phyloP scores from a whole-genome alignment of 2,329 filamentous ascomycete species.

The Phyllosticta citrichinensis region DNA sequence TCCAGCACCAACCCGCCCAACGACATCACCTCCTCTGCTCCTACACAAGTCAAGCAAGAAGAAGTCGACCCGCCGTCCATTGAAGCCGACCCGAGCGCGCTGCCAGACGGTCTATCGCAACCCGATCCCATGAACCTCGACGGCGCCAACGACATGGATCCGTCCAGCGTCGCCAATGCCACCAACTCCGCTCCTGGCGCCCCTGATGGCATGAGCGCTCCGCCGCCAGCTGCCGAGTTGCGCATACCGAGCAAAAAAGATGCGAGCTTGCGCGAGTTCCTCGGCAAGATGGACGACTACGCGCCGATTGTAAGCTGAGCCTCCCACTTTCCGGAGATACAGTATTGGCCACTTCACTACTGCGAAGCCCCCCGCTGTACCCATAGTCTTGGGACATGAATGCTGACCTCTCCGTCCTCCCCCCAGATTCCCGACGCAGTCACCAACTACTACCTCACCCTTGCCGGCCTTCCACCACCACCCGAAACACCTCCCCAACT shows the following conservation, averaged over 20 bases:
- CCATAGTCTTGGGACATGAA: not conserved
- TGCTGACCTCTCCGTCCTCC: not conserved
- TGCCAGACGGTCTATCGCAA: slow-evolving; percentile 22
- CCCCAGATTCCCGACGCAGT: slow-evolving; percentile 88
- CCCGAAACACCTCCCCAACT: slow-evolving; percentile 84
- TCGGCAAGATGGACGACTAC: slow-evolving; percentile 96
- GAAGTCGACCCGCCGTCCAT: slow-evolving; percentile 29
- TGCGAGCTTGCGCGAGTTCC: slow-evolving; percentile 80
- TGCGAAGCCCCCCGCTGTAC: not conserved
- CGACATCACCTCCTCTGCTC: not conserved
- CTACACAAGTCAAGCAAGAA: slow-evolving; percentile 18
- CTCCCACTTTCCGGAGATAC: not conserved
- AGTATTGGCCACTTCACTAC: not conserved
- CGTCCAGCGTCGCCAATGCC: slow-evolving; percentile 13
- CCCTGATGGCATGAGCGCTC: slow-evolving; percentile 32
- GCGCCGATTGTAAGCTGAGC: slow-evolving; percentile 70
- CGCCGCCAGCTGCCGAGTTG: slow-evolving; percentile 42
- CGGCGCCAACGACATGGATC: slow-evolving; percentile 28
- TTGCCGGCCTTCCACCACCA: slow-evolving; percentile 85
- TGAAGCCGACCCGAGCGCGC: slow-evolving; percentile 31
- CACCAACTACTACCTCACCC: slow-evolving; percentile 94
- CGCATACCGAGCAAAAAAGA: slow-evolving; percentile 78
- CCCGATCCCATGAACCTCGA: slow-evolving; percentile 33
- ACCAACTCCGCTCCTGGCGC: not conserved
- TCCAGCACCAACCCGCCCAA: slow-evolving; percentile 1